Base-by-base conservation (phyloP, 306 rosid genomes). In the Aeschynomene evenia region DNA sequence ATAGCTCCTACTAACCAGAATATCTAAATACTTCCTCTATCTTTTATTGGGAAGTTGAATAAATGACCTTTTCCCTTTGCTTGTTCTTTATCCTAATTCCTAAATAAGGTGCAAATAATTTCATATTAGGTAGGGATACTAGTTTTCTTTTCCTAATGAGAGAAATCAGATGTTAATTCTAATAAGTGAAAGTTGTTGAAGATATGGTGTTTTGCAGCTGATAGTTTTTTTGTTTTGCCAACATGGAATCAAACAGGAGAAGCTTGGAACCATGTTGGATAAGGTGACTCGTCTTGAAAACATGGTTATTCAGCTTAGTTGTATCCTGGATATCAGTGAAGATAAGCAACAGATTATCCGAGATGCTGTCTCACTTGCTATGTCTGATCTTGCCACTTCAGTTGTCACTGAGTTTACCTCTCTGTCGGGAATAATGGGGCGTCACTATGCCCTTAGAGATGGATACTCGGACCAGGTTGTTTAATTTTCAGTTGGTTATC, bases 331-430 rank as follows among this genome's bases (percentile, higher is more conserved):
- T 71, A 81, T 86, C 45, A 73, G 66, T 71, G 85, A 82, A 58
- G 82, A 72, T 52, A 63, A 66, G 60, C 88, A 63, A 81, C 82
- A 79, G 75, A 55, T 74, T 76, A 55, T 82, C 61, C 77, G 20
- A 50, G 91, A 81, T 63, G 98, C 98, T 77, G 94, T 97, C 57
- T 88, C 97, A 42, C 96, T 93, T 80, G 91, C 98, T 53, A 88
- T 90, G 98, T 90, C 97, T 73, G 98, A 93, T 85, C 98, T 93
- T 60, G 85, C 91, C 73, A 88, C 98, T 70, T 86, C 91, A 5
- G 97, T 93, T 82, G 98, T 93, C 82, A 83, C 97, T 49, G 97
- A 93, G 74, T 90, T 93, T 72, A 93, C 98, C 29, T 84, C 97
- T 37, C 98, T 93, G 74, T 74, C 98, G 24, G 98, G 98, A 83